These are phyloP conservation scores for Talaromyces sp. DNA, from an alignment of 2,329 filamentous ascomycete species.

Conservation along the genomic window DNA sequence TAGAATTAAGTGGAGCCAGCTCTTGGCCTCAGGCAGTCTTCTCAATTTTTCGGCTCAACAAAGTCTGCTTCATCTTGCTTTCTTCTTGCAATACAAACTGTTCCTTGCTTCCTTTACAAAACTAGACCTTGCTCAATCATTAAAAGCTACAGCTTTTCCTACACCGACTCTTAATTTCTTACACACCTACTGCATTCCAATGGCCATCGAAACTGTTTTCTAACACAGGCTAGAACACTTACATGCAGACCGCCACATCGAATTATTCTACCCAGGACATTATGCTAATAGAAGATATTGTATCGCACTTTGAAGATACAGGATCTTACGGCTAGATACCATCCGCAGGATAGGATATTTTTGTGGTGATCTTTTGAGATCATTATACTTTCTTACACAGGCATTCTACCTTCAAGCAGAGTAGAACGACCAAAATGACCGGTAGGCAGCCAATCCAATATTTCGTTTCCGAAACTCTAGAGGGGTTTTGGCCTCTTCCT, in stretches of 20 bases:
- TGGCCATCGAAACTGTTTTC: background rate
- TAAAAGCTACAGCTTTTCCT: background rate
- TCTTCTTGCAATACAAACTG: background rate
- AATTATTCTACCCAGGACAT: background rate
- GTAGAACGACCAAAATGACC: background rate
- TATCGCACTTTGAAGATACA: background rate
- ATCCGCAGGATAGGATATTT: background rate
- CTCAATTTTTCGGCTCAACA: background rate
- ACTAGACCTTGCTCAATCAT: background rate
- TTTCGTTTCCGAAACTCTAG: background rate
- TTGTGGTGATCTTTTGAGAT: background rate
- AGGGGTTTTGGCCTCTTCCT: background rate
- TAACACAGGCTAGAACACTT: slow-evolving; percentile 1
- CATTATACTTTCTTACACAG: background rate
- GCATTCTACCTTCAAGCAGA: background rate
- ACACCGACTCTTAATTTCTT: background rate
- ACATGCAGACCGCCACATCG: slow-evolving; percentile 10
- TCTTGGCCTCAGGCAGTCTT: background rate
- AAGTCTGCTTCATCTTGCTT: background rate
- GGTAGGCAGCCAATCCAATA: background rate
- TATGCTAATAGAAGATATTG: background rate
- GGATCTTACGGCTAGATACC: slow-evolving; percentile 13
- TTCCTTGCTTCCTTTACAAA: background rate
- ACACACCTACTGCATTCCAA: background rate
- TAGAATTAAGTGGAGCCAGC: background rate